Evolutionary conservation across 331 rosid species (phyloP), one percentile per base, ranked within the genome.

Genomic region (Malus hybrid): DNA sequence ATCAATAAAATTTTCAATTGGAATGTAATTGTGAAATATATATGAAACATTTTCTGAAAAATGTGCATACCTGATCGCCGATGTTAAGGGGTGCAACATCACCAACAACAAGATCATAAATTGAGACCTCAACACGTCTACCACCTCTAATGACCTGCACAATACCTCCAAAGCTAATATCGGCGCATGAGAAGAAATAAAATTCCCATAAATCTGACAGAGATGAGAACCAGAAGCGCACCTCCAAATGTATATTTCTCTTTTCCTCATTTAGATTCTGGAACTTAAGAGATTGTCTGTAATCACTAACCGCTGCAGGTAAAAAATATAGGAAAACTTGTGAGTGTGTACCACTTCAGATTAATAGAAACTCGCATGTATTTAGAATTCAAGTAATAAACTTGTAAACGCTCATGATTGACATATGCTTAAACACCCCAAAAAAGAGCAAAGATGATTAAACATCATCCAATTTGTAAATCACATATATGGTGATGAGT

Each of bases 31-130:
- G 54, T 31, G 4, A 60, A 34, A 64, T 29, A 65, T 18, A 82
- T 73, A 61, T 39, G 19, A 79, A 34, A 73, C 73, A 72, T 6
- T 68, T 22, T 12, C 71, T n/a, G 65, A 42, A 14, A 71, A 59
- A n/a, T 22, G 65, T 29, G 64, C 71, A 27, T 76, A 92, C 98
- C 93, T 95, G 99, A 86, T 95, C 83, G 55, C 99, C 99, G 39
- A 92, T 95, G 78, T 90, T 88, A 67, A 95, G 97, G 22, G 98
- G 97, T 74, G 92, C 33, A 70, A 90, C 93, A 82, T 95, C 98
- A 61, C 99, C 99, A 39, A 90, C 99, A 79, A 92, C 97, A 57
- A 95, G 81, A 67, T 95, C 99, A 88, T 89, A 95, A 79, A 92
- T 95, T 65, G 99, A 95, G 78, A 95, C 88, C 80, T 95, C 96